phyloP scores from a whole-genome alignment of 257 asterid species.

The Solanum lycopersicoides region DNA sequence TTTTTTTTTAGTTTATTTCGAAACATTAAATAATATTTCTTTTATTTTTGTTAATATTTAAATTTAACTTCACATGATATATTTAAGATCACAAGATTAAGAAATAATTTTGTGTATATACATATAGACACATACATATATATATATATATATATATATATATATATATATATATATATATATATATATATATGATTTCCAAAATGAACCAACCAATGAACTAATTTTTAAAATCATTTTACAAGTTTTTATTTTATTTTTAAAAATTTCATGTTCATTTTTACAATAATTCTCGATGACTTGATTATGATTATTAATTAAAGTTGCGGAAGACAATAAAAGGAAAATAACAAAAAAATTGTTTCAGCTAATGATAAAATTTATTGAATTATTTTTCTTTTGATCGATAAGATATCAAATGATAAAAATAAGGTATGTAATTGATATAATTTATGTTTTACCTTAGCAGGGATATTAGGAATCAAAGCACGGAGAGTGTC shows the following conservation, averaged over 20 bases:
- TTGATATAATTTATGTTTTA: neutral
- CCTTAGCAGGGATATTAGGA: slow-evolving; percentile 80
- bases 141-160: too few relatives aligned
- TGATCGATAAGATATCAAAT: too few relatives aligned
- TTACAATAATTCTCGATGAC: neutral
- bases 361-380: neutral
- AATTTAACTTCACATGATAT: too few relatives aligned
- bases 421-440: neutral
- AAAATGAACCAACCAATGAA: neutral
- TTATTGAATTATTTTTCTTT: neutral
- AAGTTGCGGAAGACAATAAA: neutral
- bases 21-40: too few relatives aligned
- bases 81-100: too few relatives aligned
- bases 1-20: too few relatives aligned
- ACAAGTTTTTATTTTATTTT: neutral
- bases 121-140: too few relatives aligned
- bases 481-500: slow-evolving; percentile 65
- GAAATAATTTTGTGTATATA: too few relatives aligned
- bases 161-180: too few relatives aligned
- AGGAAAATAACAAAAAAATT: neutral
- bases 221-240: neutral
- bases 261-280: neutral
- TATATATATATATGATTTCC: neutral
- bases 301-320: neutral
- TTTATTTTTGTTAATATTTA: too few relatives aligned